Base-by-base conservation (phyloP, 331 rosid genomes). In the Pyrus hybrid region DNA sequence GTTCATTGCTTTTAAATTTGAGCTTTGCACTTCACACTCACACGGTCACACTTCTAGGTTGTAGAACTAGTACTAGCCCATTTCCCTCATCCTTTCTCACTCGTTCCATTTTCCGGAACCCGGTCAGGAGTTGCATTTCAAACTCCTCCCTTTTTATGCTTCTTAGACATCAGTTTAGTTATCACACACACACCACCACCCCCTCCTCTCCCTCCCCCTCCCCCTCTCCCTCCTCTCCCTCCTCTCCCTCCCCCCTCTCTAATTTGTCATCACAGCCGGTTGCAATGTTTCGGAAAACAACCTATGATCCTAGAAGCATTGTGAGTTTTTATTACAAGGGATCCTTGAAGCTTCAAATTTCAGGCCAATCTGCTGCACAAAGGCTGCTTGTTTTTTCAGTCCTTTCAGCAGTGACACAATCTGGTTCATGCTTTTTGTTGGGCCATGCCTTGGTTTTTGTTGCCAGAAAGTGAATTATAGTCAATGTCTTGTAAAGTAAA, bases 251-350 rank as follows among this genome's bases (percentile, higher is more conserved):
- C 28, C 28, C 28, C 28, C 20, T 51, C 56, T 57, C 33, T 60
- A 43, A 73, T 67, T 73, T 13, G 63, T 53, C 58, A 77, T 56
- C 84, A 77, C 82, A 5, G 7, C 33, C 17, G 85, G 89, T 82
- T 82, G 86, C 81, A 25, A 49, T 74, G 74, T 84, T 86, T 86
- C 72, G 76, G 70, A 75, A 74, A 21, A 84, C 87, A 86, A 79
- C 85, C 86, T 35, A 77, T 76, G 88, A 88, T 69, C 43, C 51
- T 63, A 47, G 57, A 45, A 71, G 78, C 79, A 32, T 76, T 49
- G 53, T 51, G 72, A 25, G 22, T 41, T 63, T 63, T 63, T 29
- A 10, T 8, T 29, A 63, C 68, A 63, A 29, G 66, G 58, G 28
- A 72, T 76, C 78, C 30, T 67, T 73, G 80, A 70, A 57, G 13